phyloP scores from a whole-genome alignment of 2,329 filamentous ascomycete species.

The Aspergillus sergii region DNA sequence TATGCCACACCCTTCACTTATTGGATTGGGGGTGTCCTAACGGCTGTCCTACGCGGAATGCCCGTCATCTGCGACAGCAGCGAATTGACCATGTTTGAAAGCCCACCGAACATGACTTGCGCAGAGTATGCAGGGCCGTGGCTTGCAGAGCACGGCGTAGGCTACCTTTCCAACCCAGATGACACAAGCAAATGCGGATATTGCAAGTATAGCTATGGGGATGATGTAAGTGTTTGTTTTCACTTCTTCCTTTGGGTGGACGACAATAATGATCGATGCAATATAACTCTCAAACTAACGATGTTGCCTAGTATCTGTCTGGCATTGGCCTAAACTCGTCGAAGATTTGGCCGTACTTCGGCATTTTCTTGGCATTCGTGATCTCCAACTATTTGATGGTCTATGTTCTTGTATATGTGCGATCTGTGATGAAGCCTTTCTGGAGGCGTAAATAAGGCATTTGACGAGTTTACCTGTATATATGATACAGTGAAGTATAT shows the following conservation, averaged over 20 bases:
- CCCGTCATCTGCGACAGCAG: conserved; percentile 61
- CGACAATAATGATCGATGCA: neutral
- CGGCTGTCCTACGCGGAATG: conserved; percentile 70
- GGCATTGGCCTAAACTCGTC: conserved; percentile 33
- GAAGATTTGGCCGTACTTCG: conserved; percentile 39
- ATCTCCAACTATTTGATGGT: conserved; percentile 39
- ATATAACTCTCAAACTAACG: neutral
- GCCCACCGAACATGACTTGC: conserved; percentile 68
- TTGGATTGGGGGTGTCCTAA: conserved; percentile 76
- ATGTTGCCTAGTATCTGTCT: conserved; percentile 30
- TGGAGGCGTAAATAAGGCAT: conserved; percentile 22
- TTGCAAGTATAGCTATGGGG: conserved; percentile 66
- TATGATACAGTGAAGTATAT: neutral
- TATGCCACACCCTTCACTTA: conserved; percentile 84
- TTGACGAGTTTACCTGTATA: neutral
- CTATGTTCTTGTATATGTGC: conserved; percentile 36
- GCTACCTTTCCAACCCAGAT: conserved; percentile 68
- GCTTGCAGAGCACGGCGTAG: conserved; percentile 65
- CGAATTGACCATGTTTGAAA: conserved; percentile 71
- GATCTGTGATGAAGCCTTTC: conserved; percentile 35
- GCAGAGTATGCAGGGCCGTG: conserved; percentile 73
- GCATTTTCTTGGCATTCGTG: conserved; percentile 37
- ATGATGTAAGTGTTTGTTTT: conserved; percentile 31
- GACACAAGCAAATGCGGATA: conserved; percentile 70
- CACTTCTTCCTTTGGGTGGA: neutral